Percentiles rank a stretch among this genome's conserved stretches.
Conservation (phyloP, 164 flowering plant species). For the Vitis rotundifolia region DNA sequence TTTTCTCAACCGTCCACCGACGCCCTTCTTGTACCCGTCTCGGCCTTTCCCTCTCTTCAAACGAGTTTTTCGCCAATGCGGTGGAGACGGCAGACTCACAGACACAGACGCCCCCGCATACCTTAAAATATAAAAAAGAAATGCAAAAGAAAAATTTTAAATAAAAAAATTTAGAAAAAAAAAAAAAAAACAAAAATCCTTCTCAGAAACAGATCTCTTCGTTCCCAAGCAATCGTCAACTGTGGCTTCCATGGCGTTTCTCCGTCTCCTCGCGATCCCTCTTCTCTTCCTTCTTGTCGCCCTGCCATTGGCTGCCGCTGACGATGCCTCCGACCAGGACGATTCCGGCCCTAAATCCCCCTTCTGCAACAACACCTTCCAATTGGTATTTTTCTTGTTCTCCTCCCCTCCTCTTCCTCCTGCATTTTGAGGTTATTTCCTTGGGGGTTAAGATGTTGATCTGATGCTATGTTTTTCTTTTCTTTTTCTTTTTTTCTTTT, state of each 20-base stretch:
- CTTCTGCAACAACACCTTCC: conserved; percentile 39
- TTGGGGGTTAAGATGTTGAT: no score
- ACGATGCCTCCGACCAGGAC: conserved; percentile 32
- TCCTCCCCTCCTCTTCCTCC: neutral
- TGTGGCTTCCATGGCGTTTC: neutral
- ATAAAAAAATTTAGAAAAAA: no score
- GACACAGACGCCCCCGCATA: no score
- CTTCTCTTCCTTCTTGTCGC: conserved; percentile 9
- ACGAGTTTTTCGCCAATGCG: no score
- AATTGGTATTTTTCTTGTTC: conserved; percentile 26
- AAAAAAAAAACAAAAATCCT: no score
- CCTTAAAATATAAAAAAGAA: no score
- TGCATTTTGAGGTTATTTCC: no score
- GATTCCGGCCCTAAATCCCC: conserved; percentile 28
- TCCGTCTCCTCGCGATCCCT: neutral
- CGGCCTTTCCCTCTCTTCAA: no score
- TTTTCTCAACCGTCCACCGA: no score
- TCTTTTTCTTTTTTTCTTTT: conserved; percentile 1
- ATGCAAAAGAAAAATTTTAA: no score
- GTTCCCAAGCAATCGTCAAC: neutral
- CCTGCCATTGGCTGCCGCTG: conserved; percentile 20
- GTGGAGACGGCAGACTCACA: no score
- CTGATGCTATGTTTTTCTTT: neutral
- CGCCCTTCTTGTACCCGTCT: no score
- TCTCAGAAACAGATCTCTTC: neutral